Percentiles rank a stretch among this genome's conserved stretches.
These are phyloP conservation scores for Nemania sp. DNA, from an alignment of 2,329 filamentous ascomycete genomes.

Conservation along the genomic window DNA sequence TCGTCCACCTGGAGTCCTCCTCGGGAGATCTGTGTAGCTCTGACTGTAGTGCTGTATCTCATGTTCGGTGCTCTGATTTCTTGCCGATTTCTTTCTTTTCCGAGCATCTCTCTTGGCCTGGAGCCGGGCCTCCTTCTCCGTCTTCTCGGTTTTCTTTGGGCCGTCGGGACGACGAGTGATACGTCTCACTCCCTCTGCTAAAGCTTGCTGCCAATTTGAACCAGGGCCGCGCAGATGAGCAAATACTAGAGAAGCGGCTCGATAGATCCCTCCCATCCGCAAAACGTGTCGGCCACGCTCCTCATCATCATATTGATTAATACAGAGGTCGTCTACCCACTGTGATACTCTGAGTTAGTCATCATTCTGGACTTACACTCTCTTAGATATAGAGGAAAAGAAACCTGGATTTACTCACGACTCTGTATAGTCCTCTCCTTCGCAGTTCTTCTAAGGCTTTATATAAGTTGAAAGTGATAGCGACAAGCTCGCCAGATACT, in stretches of 20 bases:
- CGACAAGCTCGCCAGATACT: slow-evolving; percentile 9
- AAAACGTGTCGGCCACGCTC: slow-evolving; percentile 20
- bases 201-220: slow-evolving; percentile 2
- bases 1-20: background rate
- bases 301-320: slow-evolving; percentile 23
- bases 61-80: background rate
- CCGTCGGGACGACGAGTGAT: slow-evolving; percentile 1
- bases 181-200: slow-evolving; percentile 12
- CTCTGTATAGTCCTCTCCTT: slow-evolving; percentile 12
- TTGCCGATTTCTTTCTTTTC: slow-evolving; percentile 6
- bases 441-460: slow-evolving; percentile 19
- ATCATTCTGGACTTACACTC: background rate
- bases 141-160: background rate
- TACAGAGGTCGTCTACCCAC: slow-evolving; percentile 25
- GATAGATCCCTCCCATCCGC: slow-evolving; percentile 23
- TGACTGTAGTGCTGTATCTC: background rate
- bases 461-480: slow-evolving; percentile 21
- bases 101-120: slow-evolving; percentile 13
- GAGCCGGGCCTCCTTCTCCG: background rate
- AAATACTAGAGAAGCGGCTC: slow-evolving; percentile 19
- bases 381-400: background rate
- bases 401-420: background rate
- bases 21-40: background rate
- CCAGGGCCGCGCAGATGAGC: slow-evolving; percentile 12
- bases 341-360: background rate